Percentiles rank a stretch among this genome's conserved stretches.
phyloP scores from a whole-genome alignment of 106 monocot species.

The Hemerocallis citrina region DNA sequence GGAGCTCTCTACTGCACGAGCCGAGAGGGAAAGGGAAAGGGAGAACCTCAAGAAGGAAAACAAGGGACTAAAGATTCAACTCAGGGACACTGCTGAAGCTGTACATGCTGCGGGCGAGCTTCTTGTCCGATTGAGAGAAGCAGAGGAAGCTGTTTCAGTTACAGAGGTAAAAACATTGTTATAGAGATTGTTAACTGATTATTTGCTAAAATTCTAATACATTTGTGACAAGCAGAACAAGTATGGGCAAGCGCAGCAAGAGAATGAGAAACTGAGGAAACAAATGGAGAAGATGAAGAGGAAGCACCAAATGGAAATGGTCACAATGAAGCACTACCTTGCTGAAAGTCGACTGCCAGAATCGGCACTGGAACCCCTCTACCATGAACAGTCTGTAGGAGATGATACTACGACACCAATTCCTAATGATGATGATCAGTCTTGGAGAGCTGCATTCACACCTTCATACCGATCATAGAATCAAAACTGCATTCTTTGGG shows the following conservation, averaged over 20 bases:
- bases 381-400: slow-evolving; percentile 18
- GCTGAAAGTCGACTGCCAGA: slow-evolving; percentile 83
- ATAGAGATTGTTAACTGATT: neutral
- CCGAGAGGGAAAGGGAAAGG: slow-evolving; percentile 77
- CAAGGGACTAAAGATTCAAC: slow-evolving; percentile 55
- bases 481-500: neutral
- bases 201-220: neutral
- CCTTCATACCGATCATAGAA: slow-evolving; percentile 42
- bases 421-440: slow-evolving; percentile 37
- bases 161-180: slow-evolving; percentile 43
- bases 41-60: slow-evolving; percentile 75
- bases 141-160: slow-evolving; percentile 57
- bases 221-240: slow-evolving; percentile 46
- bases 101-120: slow-evolving; percentile 96
- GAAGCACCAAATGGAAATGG: slow-evolving; percentile 88
- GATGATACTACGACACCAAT: slow-evolving; percentile 5
- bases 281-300: slow-evolving; percentile 83
- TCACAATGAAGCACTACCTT: slow-evolving; percentile 84
- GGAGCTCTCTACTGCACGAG: slow-evolving; percentile 58
- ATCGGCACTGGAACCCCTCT: slow-evolving; percentile 60
- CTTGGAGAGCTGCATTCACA: slow-evolving; percentile 79
- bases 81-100: slow-evolving; percentile 92
- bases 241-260: slow-evolving; percentile 40
- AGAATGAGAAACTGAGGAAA: slow-evolving; percentile 63
- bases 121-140: slow-evolving; percentile 83